Evolutionary conservation across 306 rosid genomes (phyloP).

Genomic region (Delonix regia): DNA sequence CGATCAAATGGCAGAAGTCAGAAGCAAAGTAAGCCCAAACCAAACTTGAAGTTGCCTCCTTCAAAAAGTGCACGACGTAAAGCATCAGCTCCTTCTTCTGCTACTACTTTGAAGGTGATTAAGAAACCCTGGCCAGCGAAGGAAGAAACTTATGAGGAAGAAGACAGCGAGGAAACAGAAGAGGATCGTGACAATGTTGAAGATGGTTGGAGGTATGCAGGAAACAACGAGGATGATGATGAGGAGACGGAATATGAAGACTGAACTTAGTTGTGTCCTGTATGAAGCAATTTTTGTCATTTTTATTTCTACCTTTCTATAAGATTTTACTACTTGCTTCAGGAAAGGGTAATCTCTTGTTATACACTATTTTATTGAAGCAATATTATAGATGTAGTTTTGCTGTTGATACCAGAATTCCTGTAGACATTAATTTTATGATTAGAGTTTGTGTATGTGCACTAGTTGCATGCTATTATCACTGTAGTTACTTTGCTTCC

Average conservation of each 20-base stretch:
- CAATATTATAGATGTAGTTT: not conserved
- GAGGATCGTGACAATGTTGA: conserved; percentile 92
- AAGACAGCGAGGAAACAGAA: conserved; percentile 98
- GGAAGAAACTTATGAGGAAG: conserved; percentile 74
- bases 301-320: not conserved
- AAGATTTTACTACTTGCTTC: not conserved
- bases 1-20: conserved; percentile 66
- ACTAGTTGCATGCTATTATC: not conserved
- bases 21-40: conserved; percentile 74
- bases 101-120: conserved; percentile 45
- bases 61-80: conserved; percentile 62
- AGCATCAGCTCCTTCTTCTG: conserved; percentile 58
- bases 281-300: not conserved
- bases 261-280: conserved; percentile 38
- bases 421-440: not conserved
- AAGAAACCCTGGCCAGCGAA: conserved; percentile 83
- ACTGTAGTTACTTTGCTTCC: not conserved
- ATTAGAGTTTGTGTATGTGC: not conserved
- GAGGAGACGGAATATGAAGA: conserved; percentile 97
- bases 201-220: conserved; percentile 87
- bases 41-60: conserved; percentile 74
- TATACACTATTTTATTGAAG: not conserved
- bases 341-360: conserved; percentile 4
- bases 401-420: not conserved
- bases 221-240: conserved; percentile 83